phyloP scores from a whole-genome alignment of 2,329 filamentous ascomycete species.

The Arthrobotrys musiformis region DNA sequence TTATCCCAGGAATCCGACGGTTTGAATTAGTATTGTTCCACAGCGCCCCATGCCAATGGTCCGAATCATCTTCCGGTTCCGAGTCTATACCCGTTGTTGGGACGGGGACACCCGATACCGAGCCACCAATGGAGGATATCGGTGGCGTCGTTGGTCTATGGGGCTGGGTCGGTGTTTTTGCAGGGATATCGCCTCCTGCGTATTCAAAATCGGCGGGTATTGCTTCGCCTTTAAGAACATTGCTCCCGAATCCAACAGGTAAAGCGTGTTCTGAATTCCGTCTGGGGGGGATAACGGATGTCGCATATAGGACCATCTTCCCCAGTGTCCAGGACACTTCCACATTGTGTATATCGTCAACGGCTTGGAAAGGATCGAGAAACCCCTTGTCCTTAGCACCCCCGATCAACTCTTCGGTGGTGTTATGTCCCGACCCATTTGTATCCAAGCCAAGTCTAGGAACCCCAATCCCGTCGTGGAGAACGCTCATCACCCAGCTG shows the following conservation, averaged over 20 bases:
- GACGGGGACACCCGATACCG: constrained; percentile 33
- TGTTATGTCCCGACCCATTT: constrained; percentile 71
- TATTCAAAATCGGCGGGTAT: constrained; percentile 84
- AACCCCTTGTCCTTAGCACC: constrained; percentile 79
- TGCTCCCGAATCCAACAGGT: constrained; percentile 93
- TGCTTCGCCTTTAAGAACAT: constrained; percentile 66
- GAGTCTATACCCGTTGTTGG: background rate
- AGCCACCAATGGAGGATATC: background rate
- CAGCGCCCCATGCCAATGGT: constrained; percentile 53
- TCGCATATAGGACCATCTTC: constrained; percentile 94
- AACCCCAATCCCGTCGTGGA: constrained; percentile 95
- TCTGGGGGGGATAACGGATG: constrained; percentile 80
- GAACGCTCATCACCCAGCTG: constrained; percentile 94
- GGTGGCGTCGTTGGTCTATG: background rate
- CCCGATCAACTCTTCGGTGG: constrained; percentile 76
- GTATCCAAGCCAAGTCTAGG: constrained; percentile 83
- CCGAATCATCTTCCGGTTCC: constrained; percentile 37
- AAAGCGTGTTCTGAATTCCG: constrained; percentile 66
- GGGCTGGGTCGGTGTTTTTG: constrained; percentile 16
- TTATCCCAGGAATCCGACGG: constrained; percentile 71
- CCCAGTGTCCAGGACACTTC: constrained; percentile 98
- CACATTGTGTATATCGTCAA: constrained; percentile 88
- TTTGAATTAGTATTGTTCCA: constrained; percentile 60
- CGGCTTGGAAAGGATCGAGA: constrained; percentile 86
- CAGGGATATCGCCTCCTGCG: constrained; percentile 64